A percentile compares a stretch with the other conserved stretches of the same genome.
Conservation (phyloP, 495 filamentous ascomycete species). For the Barbatosphaeria neglecta region DNA sequence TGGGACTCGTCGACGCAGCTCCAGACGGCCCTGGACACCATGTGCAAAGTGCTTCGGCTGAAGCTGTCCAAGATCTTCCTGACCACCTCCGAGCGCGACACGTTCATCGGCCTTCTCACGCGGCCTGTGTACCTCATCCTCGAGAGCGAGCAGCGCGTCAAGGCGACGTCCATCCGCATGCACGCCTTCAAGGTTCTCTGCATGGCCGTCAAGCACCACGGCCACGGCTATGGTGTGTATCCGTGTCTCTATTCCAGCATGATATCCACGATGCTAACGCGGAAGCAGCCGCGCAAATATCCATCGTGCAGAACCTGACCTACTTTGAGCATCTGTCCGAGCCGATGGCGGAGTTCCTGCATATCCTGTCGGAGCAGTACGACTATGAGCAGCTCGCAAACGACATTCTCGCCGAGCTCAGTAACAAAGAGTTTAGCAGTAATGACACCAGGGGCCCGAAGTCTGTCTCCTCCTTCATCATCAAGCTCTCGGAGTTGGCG, state of each 20-base stretch:
- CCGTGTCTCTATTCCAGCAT: slow-evolving; percentile 6
- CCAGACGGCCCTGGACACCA: slow-evolving; percentile 75
- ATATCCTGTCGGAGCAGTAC: slow-evolving; percentile 94
- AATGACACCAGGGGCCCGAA: slow-evolving; percentile 94
- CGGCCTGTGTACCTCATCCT: slow-evolving; percentile 88
- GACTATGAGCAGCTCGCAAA: slow-evolving; percentile 94
- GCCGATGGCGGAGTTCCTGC: slow-evolving; percentile 96
- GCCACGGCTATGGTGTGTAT: slow-evolving; percentile 86
- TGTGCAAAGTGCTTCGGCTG: slow-evolving; percentile 92
- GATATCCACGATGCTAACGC: slow-evolving; percentile 11
- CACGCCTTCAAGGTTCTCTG: slow-evolving; percentile 94
- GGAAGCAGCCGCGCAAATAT: slow-evolving; percentile 80
- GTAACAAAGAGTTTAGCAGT: slow-evolving; percentile 93
- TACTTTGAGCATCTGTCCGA: slow-evolving; percentile 98
- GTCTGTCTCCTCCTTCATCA: slow-evolving; percentile 92
- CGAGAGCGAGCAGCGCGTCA: slow-evolving; percentile 87
- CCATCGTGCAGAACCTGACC: slow-evolving; percentile 90
- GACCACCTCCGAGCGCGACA: slow-evolving; percentile 93
- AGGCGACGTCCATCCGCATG: slow-evolving; percentile 85
- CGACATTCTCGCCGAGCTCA: slow-evolving; percentile 85
- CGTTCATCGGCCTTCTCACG: slow-evolving; percentile 84
- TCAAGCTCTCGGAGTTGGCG: slow-evolving; percentile 89
- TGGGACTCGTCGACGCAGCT: slow-evolving; percentile 88
- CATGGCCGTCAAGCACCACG: slow-evolving; percentile 95
- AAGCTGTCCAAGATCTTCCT: slow-evolving; percentile 87